Conservation (phyloP, 2,329 filamentous ascomycete genomes). For the Basipetospora chlamydospora region DNA sequence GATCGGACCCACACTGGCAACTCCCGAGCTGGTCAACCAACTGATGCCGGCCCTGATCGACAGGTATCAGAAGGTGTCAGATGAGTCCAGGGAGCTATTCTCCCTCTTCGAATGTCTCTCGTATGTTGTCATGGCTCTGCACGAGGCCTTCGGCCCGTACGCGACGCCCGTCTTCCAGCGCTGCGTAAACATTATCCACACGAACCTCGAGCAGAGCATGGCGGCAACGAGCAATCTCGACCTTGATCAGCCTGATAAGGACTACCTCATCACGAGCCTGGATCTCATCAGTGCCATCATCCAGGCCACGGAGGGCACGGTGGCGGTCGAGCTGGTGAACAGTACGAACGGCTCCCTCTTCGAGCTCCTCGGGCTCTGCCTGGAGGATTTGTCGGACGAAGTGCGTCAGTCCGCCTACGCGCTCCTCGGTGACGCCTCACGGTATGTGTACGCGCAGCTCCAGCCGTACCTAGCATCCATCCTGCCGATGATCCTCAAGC, state of each 20-base stretch:
- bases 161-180: slow-evolving; percentile 74
- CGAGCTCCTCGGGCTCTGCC: slow-evolving; percentile 76
- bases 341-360: slow-evolving; percentile 74
- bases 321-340: slow-evolving; percentile 63
- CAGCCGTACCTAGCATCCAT: slow-evolving; percentile 58
- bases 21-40: slow-evolving; percentile 63
- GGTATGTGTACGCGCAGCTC: slow-evolving; percentile 75
- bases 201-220: slow-evolving; percentile 72
- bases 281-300: slow-evolving; percentile 89
- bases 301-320: slow-evolving; percentile 63
- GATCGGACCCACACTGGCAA: slow-evolving; percentile 68
- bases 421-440: slow-evolving; percentile 84
- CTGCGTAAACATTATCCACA: slow-evolving; percentile 82
- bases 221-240: slow-evolving; percentile 52
- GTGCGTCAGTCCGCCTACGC: slow-evolving; percentile 95
- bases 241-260: slow-evolving; percentile 77
- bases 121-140: slow-evolving; percentile 79
- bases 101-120: slow-evolving; percentile 92
- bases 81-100: slow-evolving; percentile 87
- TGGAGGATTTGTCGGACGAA: slow-evolving; percentile 82
- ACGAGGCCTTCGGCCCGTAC: slow-evolving; percentile 69
- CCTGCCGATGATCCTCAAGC: slow-evolving; percentile 68
- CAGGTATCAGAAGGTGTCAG: slow-evolving; percentile 73
- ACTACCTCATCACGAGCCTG: slow-evolving; percentile 89
- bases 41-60: slow-evolving; percentile 88